Percentiles rank a stretch among this genome's conserved stretches.
phyloP scores from a whole-genome alignment of 192 early-diverging fungal species.

The Diversispora eburnea region DNA sequence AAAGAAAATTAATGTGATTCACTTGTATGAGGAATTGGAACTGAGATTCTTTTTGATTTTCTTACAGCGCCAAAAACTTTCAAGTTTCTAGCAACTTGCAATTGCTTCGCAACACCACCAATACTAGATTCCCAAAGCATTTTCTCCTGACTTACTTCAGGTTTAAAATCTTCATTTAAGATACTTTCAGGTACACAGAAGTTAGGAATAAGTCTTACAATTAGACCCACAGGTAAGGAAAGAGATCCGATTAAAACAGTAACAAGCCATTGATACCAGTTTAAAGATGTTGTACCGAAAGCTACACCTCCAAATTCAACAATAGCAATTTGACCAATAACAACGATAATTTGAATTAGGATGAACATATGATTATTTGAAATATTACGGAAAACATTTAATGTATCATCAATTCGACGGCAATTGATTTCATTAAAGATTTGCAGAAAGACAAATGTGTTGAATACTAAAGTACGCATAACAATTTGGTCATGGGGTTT shows the following conservation, averaged over 20 bases:
- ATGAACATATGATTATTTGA: slow-evolving; percentile 78
- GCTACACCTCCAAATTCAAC: slow-evolving; percentile 84
- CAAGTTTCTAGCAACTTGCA: too few species aligned
- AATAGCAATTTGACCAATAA: slow-evolving; percentile 77
- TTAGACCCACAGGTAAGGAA: slow-evolving; percentile 75
- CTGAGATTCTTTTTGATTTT: too few species aligned
- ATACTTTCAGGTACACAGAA: slow-evolving; percentile 38
- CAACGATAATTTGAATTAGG: slow-evolving; percentile 67
- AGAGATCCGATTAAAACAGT: slow-evolving; percentile 77
- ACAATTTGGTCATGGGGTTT: slow-evolving; percentile 37
- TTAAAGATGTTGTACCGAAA: slow-evolving; percentile 77
- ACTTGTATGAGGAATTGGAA: too few species aligned
- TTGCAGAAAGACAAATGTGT: slow-evolving; percentile 91
- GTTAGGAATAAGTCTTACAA: slow-evolving; percentile 81
- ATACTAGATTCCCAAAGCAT: slow-evolving; percentile 34
- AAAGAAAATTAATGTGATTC: too few species aligned
- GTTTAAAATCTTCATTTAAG: slow-evolving; percentile 34
- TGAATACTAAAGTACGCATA: slow-evolving; percentile 85
- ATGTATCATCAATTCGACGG: slow-evolving; percentile 69
- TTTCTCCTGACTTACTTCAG: slow-evolving; percentile 28
- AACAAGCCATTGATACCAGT: slow-evolving; percentile 67
- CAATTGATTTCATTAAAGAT: slow-evolving; percentile 96
- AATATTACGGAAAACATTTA: slow-evolving; percentile 89
- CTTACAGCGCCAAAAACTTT: too few species aligned
- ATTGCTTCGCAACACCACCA: background rate